A percentile compares a stretch with the other conserved stretches of the same genome.
Conservation (phyloP, 495 filamentous ascomycete species). For the Tuber indicum region DNA sequence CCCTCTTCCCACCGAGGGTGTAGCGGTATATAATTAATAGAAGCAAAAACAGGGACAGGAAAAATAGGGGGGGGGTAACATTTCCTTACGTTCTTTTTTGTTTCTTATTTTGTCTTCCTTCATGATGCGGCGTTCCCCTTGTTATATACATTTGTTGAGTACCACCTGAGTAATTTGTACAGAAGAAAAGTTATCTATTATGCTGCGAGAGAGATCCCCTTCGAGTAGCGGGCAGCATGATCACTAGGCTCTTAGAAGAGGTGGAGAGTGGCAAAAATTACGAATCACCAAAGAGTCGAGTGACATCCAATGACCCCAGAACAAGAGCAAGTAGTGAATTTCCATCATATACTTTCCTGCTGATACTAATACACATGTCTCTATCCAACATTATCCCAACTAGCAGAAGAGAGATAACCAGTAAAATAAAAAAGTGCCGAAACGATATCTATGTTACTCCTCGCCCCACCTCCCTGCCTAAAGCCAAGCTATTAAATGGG, state of each 20-base stretch:
- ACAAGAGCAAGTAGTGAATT: background rate
- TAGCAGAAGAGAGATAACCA: background rate
- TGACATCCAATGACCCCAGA: background rate
- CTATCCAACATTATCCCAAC: constrained; percentile 4
- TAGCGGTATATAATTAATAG: background rate
- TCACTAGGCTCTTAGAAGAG: background rate
- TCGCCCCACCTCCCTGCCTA: background rate
- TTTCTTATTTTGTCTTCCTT: background rate
- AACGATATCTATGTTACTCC: background rate
- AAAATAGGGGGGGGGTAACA: background rate
- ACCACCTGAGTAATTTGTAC: background rate
- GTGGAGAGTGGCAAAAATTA: background rate
- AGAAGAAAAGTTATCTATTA: background rate
- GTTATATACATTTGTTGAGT: background rate
- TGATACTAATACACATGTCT: constrained; percentile 1
- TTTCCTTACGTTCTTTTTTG: background rate
- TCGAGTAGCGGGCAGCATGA: background rate
- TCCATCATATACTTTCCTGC: background rate
- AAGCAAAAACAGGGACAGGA: background rate
- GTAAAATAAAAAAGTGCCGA: background rate
- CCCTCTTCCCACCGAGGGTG: background rate
- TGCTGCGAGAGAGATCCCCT: background rate
- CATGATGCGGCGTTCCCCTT: background rate
- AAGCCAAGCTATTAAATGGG: constrained; percentile 2
- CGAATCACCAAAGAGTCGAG: background rate